Conservation (phyloP, 73 alveolate genomes). For the Blepharisma japonicum region DNA sequence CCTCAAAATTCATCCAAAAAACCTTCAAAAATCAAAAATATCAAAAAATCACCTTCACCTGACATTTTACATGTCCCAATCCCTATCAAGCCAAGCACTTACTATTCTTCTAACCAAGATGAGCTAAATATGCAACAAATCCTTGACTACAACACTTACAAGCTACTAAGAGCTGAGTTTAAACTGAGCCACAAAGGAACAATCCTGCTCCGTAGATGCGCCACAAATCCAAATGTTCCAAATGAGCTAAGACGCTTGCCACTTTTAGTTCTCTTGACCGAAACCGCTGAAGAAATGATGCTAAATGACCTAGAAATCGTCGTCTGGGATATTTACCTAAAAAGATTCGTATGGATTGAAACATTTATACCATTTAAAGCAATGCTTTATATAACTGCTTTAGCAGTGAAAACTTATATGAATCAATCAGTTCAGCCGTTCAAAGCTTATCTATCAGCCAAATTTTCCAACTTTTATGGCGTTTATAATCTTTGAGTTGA, state of each 20-base stretch:
- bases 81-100: too few relatives aligned
- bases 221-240: background rate
- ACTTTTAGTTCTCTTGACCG: background rate
- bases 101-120: too few relatives aligned
- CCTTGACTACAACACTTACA: too few relatives aligned
- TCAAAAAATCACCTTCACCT: too few relatives aligned
- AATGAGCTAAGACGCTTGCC: background rate
- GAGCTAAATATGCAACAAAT: too few relatives aligned
- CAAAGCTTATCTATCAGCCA: constrained; percentile 13
- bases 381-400: constrained; percentile 19
- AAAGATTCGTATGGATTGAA: constrained; percentile 24
- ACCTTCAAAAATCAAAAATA: too few relatives aligned
- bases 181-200: too few relatives aligned
- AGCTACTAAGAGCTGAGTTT: too few relatives aligned
- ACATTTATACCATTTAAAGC: background rate
- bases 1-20: too few relatives aligned
- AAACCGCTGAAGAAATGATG: constrained; percentile 29
- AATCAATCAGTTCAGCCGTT: background rate
- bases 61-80: too few relatives aligned
- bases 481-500: background rate
- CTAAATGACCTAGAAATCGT: constrained; percentile 31
- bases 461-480: background rate
- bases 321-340: constrained; percentile 27
- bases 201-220: background rate
- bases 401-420: constrained; percentile 16